phyloP scores from a whole-genome alignment of 2,329 filamentous ascomycete species.

The Fusarium compactum region DNA sequence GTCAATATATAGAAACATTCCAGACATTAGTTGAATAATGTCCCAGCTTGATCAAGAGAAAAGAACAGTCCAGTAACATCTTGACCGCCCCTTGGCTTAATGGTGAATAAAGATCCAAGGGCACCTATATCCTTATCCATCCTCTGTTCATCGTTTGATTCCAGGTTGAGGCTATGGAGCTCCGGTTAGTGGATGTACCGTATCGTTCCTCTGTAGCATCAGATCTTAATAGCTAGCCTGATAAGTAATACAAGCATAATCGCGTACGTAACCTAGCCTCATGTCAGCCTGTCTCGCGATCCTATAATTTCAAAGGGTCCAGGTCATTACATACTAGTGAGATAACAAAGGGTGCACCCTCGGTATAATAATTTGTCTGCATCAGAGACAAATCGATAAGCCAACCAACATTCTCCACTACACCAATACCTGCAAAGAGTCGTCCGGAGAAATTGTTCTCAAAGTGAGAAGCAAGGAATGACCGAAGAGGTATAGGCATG shows the following conservation, averaged over 20 bases:
- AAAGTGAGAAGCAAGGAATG: background rate
- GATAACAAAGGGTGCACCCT: background rate
- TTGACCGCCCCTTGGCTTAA: background rate
- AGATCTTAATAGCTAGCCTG: background rate
- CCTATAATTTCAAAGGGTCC: background rate
- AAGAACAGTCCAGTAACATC: background rate
- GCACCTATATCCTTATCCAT: background rate
- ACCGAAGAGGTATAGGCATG: slow-evolving; percentile 1
- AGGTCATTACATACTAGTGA: background rate
- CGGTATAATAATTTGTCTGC: background rate
- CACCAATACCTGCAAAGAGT: background rate
- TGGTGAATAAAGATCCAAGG: background rate
- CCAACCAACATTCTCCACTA: slow-evolving; percentile 1
- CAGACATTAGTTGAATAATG: background rate
- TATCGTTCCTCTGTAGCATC: background rate
- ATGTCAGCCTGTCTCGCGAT: background rate
- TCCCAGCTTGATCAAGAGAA: background rate
- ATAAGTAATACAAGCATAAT: background rate
- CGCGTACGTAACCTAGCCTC: background rate
- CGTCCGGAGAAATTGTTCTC: slow-evolving; percentile 1
- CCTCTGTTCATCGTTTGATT: background rate
- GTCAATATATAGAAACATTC: background rate
- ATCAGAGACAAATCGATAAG: slow-evolving; percentile 1
- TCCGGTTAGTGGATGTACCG: background rate
- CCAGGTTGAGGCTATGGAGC: fast-evolving